Percentiles rank a stretch among this genome's conserved stretches.
These are phyloP conservation scores for Penicillium bovifimosum DNA, from an alignment of 495 filamentous ascomycete genomes.

Conservation along the genomic window DNA sequence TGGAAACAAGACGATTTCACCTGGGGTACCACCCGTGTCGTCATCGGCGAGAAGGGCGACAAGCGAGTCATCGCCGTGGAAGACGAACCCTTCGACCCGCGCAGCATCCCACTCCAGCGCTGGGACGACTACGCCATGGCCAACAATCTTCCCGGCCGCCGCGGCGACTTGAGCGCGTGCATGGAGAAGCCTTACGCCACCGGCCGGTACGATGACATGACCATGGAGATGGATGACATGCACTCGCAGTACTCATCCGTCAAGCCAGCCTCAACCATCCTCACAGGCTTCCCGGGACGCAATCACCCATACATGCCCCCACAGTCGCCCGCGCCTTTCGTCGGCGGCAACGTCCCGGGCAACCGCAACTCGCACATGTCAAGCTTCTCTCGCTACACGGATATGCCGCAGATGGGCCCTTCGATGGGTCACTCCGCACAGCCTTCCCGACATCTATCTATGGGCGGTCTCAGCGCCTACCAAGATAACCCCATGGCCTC, in stretches of 20 bases:
- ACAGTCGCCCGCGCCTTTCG: conserved; percentile 66
- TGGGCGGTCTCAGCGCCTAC: conserved; percentile 57
- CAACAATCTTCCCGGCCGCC: conserved; percentile 88
- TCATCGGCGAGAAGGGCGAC: conserved; percentile 86
- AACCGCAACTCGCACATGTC: conserved; percentile 55
- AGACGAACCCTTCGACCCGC: conserved; percentile 84
- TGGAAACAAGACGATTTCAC: conserved; percentile 98
- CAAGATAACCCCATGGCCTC: conserved; percentile 41
- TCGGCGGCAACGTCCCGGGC: conserved; percentile 42
- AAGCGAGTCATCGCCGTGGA: conserved; percentile 84
- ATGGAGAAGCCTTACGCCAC: conserved; percentile 58
- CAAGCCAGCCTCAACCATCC: conserved; percentile 84
- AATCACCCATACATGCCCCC: conserved; percentile 68
- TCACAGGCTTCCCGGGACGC: conserved; percentile 74
- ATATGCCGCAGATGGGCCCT: conserved; percentile 37
- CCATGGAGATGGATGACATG: conserved; percentile 95
- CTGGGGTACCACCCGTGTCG: conserved; percentile 51
- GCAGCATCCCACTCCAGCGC: conserved; percentile 85
- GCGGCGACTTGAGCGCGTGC: conserved; percentile 50
- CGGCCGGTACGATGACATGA: conserved; percentile 54
- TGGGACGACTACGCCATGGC: conserved; percentile 97
- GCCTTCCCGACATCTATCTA: conserved; percentile 53
- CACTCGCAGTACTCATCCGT: conserved; percentile 93
- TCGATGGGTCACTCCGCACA: conserved; percentile 23
- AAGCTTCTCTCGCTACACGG: conserved; percentile 49